Percentiles rank a stretch among this genome's conserved stretches.
These are phyloP conservation scores for Penicillium samsonianum DNA, from an alignment of 495 filamentous ascomycete genomes.

Conservation along the genomic window DNA sequence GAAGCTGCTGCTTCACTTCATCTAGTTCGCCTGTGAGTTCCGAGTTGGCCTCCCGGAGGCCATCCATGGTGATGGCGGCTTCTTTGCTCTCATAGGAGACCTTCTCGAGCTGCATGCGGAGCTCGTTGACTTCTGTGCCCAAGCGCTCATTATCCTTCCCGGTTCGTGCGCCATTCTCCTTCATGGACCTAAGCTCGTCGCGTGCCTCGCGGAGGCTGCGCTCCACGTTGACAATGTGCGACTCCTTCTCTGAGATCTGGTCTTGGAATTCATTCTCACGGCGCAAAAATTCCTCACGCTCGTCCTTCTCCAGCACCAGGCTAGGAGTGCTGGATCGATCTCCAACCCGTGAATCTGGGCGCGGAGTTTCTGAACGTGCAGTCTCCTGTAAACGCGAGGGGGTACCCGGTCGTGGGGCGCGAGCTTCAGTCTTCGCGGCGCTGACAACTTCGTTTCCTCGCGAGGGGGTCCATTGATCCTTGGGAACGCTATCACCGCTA, in stretches of 20 bases:
- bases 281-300: constrained; percentile 92
- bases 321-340: constrained; percentile 87
- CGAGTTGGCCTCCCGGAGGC: constrained; percentile 89
- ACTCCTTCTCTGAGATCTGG: constrained; percentile 90
- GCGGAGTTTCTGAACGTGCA: constrained; percentile 59
- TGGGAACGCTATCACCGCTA: constrained; percentile 82
- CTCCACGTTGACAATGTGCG: constrained; percentile 74
- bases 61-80: constrained; percentile 95
- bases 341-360: constrained; percentile 80
- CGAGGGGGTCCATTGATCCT: constrained; percentile 74
- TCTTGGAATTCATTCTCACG: constrained; percentile 97
- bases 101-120: constrained; percentile 94
- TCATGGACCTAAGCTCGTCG: constrained; percentile 78
- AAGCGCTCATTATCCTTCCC: constrained; percentile 87
- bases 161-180: constrained; percentile 76
- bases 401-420: constrained; percentile 69
- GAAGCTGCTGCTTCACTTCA: constrained; percentile 93
- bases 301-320: constrained; percentile 89
- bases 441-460: constrained; percentile 58
- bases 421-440: constrained; percentile 59
- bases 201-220: constrained; percentile 74
- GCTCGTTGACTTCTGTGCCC: constrained; percentile 79
- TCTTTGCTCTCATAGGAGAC: constrained; percentile 96
- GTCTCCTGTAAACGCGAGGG: constrained; percentile 71
- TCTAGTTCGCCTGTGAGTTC: constrained; percentile 91